These are phyloP conservation scores for Talaromyces borbonicus DNA, from an alignment of 495 filamentous ascomycete species.

Conservation along the genomic window DNA sequence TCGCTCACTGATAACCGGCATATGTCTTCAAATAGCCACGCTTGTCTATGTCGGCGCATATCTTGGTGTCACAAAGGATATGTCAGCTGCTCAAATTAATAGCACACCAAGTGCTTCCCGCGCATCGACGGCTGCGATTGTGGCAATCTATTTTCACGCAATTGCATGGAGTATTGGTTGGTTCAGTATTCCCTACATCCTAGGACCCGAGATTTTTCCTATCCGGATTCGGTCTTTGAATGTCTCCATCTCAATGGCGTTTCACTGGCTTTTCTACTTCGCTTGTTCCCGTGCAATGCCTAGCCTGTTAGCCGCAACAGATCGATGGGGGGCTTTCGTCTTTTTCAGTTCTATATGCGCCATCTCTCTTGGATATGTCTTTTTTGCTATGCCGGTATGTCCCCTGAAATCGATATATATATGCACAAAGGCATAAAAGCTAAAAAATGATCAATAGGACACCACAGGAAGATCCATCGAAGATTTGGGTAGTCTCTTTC, in stretches of 20 bases:
- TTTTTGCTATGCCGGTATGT: constrained; percentile 19
- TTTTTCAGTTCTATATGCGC: constrained; percentile 17
- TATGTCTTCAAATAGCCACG: constrained; percentile 14
- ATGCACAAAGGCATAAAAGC: background rate
- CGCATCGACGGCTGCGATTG: constrained; percentile 39
- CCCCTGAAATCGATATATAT: background rate
- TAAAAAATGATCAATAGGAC: constrained; percentile 8
- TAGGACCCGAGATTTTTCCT: constrained; percentile 58
- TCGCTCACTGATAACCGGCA: constrained; percentile 30
- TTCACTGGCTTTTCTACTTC: constrained; percentile 57
- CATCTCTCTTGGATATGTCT: too few relatives aligned
- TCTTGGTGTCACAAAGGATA: constrained; percentile 10
- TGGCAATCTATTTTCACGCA: constrained; percentile 46
- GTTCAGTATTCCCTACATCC: constrained; percentile 56
- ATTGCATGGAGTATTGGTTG: constrained; percentile 56
- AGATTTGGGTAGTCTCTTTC: constrained; percentile 13
- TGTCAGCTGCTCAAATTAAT: constrained; percentile 9
- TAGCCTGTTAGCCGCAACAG: constrained; percentile 34
- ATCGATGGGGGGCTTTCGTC: constrained; percentile 17
- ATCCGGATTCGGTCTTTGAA: constrained; percentile 24
- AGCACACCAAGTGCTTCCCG: constrained; percentile 8
- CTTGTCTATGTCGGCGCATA: too few relatives aligned
- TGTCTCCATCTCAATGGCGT: constrained; percentile 20
- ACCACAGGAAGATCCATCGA: constrained; percentile 18
- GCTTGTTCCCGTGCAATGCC: constrained; percentile 38